Percentiles rank a stretch among this genome's conserved stretches.
Evolutionary conservation across 768 basidiomycete species (phyloP).

Genomic region (Leucogyrophana mollusca): DNA sequence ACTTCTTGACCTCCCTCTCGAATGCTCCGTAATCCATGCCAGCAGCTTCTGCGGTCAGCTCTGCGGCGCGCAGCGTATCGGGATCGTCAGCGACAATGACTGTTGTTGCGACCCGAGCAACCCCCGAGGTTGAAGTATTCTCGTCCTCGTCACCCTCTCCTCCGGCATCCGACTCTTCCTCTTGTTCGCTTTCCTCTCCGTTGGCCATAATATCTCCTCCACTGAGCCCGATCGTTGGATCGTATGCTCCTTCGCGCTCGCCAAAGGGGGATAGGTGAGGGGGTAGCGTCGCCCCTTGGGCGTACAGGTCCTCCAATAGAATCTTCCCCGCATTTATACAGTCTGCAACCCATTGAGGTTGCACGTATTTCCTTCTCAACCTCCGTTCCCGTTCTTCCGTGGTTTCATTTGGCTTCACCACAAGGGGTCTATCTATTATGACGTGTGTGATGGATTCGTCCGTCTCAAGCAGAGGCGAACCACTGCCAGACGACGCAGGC

Average conservation of each 20-base stretch:
- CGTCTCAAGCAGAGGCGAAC: constrained; percentile 74
- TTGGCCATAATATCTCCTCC: constrained; percentile 30
- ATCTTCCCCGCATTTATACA: constrained; percentile 88
- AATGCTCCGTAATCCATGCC: constrained; percentile 81
- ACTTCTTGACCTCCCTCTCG: constrained; percentile 70
- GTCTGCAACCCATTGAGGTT: constrained; percentile 98
- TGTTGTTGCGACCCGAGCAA: constrained; percentile 23
- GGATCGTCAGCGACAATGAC: constrained; percentile 50
- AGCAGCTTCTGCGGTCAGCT: constrained; percentile 88
- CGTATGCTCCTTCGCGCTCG: constrained; percentile 74
- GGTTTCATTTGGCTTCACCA: constrained; percentile 47
- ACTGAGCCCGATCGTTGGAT: constrained; percentile 47
- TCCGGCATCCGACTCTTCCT: constrained; percentile 17
- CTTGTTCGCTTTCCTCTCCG: constrained; percentile 32
- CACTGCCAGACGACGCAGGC: constrained; percentile 77
- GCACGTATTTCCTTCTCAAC: constrained; percentile 79
- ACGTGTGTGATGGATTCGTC: constrained; percentile 92
- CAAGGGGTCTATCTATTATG: constrained; percentile 84
- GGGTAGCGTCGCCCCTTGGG: constrained; percentile 82
- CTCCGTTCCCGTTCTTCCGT: constrained; percentile 60
- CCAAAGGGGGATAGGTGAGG: constrained; percentile 97
- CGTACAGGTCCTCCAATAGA: constrained; percentile 82
- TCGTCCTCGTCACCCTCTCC: constrained; percentile 26
- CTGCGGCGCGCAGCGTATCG: constrained; percentile 77
- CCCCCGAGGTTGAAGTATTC: constrained; percentile 27